Evolutionary conservation across 345 rosid genomes (phyloP).

Genomic region (Citrus glauca): DNA sequence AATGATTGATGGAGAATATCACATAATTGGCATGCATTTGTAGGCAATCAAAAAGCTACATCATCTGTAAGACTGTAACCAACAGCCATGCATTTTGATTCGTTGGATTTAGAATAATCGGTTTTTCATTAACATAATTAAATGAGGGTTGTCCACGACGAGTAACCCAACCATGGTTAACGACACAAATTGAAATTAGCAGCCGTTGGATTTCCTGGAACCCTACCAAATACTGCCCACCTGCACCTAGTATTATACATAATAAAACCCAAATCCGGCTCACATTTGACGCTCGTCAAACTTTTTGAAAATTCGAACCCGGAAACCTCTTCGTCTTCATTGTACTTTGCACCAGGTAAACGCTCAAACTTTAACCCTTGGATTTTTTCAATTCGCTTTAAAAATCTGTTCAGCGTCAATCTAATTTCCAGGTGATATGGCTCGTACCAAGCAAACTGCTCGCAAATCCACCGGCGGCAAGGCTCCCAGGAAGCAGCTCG

Average conservation of each 20-base stretch:
- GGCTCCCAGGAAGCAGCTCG: conserved; percentile 62
- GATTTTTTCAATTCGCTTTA: neutral
- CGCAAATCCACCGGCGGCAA: conserved; percentile 61
- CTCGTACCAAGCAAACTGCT: conserved; percentile 69
- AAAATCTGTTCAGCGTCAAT: neutral
- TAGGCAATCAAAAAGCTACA: too few relatives aligned
- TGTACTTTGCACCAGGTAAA: neutral
- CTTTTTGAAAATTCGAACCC: conserved; percentile 7
- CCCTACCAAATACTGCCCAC: neutral
- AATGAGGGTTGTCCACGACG: too few relatives aligned
- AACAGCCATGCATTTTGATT: too few relatives aligned
- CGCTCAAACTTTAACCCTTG: neutral
- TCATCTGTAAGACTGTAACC: too few relatives aligned
- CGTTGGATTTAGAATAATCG: too few relatives aligned
- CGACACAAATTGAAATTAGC: neutral
- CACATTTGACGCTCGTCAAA: neutral
- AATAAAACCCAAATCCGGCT: neutral
- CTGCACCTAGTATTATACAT: too few relatives aligned
- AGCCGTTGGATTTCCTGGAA: neutral
- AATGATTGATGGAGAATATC: too few relatives aligned
- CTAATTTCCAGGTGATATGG: conserved; percentile 32
- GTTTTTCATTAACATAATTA: too few relatives aligned
- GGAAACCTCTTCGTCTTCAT: neutral
- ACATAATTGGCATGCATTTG: too few relatives aligned
- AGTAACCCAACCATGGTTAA: neutral